Evolutionary conservation across 768 basidiomycete species (phyloP).

Genomic region (Boletus sensibilis): DNA sequence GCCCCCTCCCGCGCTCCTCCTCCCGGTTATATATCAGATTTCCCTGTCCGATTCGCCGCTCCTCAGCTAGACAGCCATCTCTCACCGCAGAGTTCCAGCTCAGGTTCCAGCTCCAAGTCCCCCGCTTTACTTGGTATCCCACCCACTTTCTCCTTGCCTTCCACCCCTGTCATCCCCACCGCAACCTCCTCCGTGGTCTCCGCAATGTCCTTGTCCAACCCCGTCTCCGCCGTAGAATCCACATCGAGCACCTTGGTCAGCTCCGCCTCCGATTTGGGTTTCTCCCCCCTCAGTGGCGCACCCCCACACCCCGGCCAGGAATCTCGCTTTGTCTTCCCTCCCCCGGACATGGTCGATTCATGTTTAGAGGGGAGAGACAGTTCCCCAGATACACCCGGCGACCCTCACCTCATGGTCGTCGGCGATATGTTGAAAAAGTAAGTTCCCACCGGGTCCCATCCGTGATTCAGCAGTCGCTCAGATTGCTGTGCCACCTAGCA

Average conservation of each 20-base stretch:
- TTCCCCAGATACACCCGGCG: slow-evolving; percentile 37
- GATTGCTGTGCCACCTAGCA: slow-evolving; percentile 40
- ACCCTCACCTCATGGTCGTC: slow-evolving; percentile 49
- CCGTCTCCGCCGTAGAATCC: slow-evolving; percentile 21
- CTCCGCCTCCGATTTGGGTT: slow-evolving; percentile 26
- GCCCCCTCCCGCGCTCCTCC: neutral
- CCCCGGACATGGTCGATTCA: slow-evolving; percentile 25
- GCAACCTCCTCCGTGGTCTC: neutral
- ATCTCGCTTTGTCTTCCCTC: slow-evolving; percentile 24
- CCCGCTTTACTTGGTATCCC: slow-evolving; percentile 14
- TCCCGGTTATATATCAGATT: slow-evolving; percentile 36
- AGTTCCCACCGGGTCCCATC: slow-evolving; percentile 19
- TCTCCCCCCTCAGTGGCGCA: slow-evolving; percentile 19
- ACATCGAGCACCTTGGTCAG: slow-evolving; percentile 18
- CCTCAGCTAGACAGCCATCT: neutral
- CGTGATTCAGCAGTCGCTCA: slow-evolving; percentile 4
- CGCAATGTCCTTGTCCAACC: slow-evolving; percentile 7
- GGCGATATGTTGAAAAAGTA: slow-evolving; percentile 56
- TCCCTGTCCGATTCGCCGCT: slow-evolving; percentile 20
- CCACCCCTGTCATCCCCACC: neutral
- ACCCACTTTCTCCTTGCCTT: neutral
- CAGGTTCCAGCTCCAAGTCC: slow-evolving; percentile 34
- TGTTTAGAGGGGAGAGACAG: slow-evolving; percentile 12
- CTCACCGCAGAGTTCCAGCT: slow-evolving; percentile 21
- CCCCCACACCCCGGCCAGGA: slow-evolving; percentile 17